Evolutionary conservation across 768 basidiomycete genomes (phyloP), one percentile per base, ranked within the genome.

Genomic region (Butyriboletus loyo): DNA sequence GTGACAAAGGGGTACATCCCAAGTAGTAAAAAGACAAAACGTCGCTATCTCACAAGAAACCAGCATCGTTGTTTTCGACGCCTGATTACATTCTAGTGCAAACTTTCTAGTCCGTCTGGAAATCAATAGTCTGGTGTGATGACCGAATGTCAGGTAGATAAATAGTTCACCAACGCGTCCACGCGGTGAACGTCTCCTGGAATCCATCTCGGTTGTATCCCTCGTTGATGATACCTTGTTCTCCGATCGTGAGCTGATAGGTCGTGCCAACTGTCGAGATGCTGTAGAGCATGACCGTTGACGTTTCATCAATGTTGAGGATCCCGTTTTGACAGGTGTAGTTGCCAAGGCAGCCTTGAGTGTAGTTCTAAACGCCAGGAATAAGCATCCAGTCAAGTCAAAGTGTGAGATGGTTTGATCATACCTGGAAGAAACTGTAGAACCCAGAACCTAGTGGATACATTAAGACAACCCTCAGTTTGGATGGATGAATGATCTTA

Each of bases 391-490:
- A 19, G 24, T 50, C 38, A 31, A 10, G 22, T 34, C 21, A 25
- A 6, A 28, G 21, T 17, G 17, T 2, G 28, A 28, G 7, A 13
- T 5, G 10, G 22, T 17, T 24, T 7, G 19, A 9, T 49, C 61
- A 46, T 60, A 74, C 77, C 61, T 70, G 67, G 77, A 75, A 82
- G 68, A 82, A 82, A 61, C 72, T 77, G 66, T 82, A 82, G 42
- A 78, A 65, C 1, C 80, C 80, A 5, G 73, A 77, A 32, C 79
- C 76, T 76, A 46, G 22, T 39, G 6, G 15, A 3, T 36, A 53
- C 21, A 14, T 9, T 49, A 21, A 62, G 54, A 50, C 21, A 49
- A 36, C 28, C 3, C 6, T 31, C 14, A 7, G 8, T 10, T 7
- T 13, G 24, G 32, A 50, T 17, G 10, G 24, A 46, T 2, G 19